Evolutionary conservation across 2,329 filamentous ascomycete species (phyloP).

Genomic region (Mycosphaerella arachidis): DNA sequence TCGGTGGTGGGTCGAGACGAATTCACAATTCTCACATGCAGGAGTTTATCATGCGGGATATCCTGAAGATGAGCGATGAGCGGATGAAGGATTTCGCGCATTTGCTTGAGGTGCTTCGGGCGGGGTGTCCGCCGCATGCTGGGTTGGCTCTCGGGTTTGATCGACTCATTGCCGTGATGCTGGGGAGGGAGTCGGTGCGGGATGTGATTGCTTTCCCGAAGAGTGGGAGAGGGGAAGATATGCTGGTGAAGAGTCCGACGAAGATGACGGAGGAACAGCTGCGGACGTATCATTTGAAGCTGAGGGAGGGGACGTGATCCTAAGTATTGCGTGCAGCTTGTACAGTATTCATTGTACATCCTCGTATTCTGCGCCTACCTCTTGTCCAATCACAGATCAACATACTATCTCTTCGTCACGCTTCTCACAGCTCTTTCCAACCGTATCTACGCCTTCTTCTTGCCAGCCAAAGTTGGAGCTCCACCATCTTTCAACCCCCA

Average conservation of each 20-base stretch:
- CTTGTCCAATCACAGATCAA: neutral
- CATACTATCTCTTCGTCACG: neutral
- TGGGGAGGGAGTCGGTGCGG: conserved; percentile 69
- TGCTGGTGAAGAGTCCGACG: conserved; percentile 74
- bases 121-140: conserved; percentile 90
- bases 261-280: conserved; percentile 58
- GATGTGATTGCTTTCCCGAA: conserved; percentile 98
- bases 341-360: neutral
- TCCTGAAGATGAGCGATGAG: conserved; percentile 70
- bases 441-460: conserved; percentile 16
- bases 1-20: conserved; percentile 87
- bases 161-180: conserved; percentile 73
- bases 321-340: neutral
- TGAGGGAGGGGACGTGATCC: conserved; percentile 20
- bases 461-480: conserved; percentile 10
- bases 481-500: conserved; percentile 24
- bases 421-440: neutral
- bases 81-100: conserved; percentile 80
- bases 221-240: conserved; percentile 81
- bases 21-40: conserved; percentile 83
- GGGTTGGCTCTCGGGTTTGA: conserved; percentile 93
- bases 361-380: neutral
- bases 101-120: conserved; percentile 72
- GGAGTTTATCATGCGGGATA: conserved; percentile 75
- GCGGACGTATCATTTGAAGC: conserved; percentile 54